Conservation (phyloP, 768 basidiomycete genomes). For the Lactifluus pinguis region DNA sequence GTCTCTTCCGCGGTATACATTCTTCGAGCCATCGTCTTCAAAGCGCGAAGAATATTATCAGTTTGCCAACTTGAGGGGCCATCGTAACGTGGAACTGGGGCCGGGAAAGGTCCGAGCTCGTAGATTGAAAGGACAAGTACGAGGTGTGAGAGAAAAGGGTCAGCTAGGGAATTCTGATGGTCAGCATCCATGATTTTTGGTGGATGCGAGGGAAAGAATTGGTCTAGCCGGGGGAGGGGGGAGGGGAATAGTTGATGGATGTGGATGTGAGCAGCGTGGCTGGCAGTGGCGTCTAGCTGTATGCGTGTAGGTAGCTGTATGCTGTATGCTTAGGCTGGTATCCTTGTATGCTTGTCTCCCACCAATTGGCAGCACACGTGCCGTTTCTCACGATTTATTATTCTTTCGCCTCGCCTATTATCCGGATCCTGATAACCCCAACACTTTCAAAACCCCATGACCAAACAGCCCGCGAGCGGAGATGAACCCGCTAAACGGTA, state of each 20-base stretch:
- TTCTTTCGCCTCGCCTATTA: no score
- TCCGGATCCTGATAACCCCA: no score
- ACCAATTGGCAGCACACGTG: no score
- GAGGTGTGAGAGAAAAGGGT: constrained; percentile 19
- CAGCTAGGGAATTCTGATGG: not conserved
- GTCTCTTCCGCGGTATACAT: constrained; percentile 21
- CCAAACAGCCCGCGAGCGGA: no score
- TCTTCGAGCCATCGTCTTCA: constrained; percentile 17
- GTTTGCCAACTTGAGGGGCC: constrained; percentile 20
- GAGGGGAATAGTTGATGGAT: not conserved
- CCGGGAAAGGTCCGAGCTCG: constrained; percentile 19
- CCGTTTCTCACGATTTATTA: no score
- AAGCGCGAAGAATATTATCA: constrained; percentile 14
- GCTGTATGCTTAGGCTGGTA: no score
- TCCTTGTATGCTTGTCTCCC: not conserved
- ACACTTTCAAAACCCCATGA: no score
- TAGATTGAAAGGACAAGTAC: constrained; percentile 19
- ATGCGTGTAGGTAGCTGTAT: no score
- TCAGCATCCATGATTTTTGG: constrained; percentile 5
- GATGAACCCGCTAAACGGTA: no score
- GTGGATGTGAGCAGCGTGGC: not conserved
- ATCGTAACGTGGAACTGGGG: constrained; percentile 18
- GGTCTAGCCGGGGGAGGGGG: no score
- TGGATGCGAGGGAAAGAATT: not conserved
- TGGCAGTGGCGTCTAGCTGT: not conserved